phyloP scores from a whole-genome alignment of 2,329 filamentous ascomycete genomes.

The Cercospora zeae-maydis region DNA sequence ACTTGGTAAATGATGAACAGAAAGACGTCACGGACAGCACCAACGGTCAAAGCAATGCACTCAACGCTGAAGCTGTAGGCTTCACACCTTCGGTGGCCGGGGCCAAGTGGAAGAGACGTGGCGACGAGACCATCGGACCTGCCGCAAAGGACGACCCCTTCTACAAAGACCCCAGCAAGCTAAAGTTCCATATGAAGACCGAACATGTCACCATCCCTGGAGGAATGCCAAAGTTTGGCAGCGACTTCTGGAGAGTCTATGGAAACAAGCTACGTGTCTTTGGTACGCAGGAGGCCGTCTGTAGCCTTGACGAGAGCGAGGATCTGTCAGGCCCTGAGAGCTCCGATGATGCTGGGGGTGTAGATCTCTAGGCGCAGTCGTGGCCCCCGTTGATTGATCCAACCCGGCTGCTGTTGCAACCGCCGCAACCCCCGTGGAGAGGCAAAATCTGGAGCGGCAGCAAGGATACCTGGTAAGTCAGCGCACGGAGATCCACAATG shows the following conservation, averaged over 20 bases:
- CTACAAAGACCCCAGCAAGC: slow-evolving; percentile 27
- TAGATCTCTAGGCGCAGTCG: slow-evolving; percentile 10
- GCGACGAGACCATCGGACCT: slow-evolving; percentile 29
- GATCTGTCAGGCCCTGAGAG: slow-evolving; percentile 2
- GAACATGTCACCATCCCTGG: slow-evolving; percentile 34
- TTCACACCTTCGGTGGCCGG: slow-evolving; percentile 32
- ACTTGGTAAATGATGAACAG: slow-evolving; percentile 11
- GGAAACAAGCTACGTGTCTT: slow-evolving; percentile 59
- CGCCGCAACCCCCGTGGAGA: background rate
- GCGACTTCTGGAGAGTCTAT: slow-evolving; percentile 56
- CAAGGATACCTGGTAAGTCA: slow-evolving; percentile 5
- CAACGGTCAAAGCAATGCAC: slow-evolving; percentile 9
- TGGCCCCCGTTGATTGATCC: background rate
- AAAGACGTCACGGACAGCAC: slow-evolving; percentile 1
- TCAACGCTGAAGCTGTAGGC: slow-evolving; percentile 7
- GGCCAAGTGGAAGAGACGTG: slow-evolving; percentile 31
- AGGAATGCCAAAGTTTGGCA: slow-evolving; percentile 50
- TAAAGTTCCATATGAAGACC: slow-evolving; percentile 18
- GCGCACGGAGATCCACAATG: background rate
- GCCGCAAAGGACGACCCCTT: slow-evolving; percentile 28
- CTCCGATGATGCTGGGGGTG: slow-evolving; percentile 11
- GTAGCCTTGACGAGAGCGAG: slow-evolving; percentile 26
- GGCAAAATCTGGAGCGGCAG: slow-evolving; percentile 9
- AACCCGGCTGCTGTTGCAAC: background rate
- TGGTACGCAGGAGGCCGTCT: slow-evolving; percentile 55